Percentiles rank a stretch among this genome's conserved stretches.
These are phyloP conservation scores for Rutidosis leptorrhynchoides DNA, from an alignment of 129 eudicot species.

Conservation along the genomic window DNA sequence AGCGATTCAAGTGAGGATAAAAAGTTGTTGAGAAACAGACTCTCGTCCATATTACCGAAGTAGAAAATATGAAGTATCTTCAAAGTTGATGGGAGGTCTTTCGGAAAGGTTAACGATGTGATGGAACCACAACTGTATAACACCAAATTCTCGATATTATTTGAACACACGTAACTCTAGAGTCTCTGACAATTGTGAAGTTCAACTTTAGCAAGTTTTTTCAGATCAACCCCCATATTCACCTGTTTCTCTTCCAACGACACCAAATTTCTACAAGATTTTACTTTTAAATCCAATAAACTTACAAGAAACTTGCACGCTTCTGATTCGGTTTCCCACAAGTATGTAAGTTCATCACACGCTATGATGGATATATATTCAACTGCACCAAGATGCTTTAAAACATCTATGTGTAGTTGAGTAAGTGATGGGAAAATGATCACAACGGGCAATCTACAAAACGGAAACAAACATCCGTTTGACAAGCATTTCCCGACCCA, in stretches of 20 bases:
- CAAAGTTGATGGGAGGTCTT: conserved; percentile 5
- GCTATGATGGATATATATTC: conserved; percentile 7
- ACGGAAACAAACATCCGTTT: too few species aligned
- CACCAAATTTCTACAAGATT: conserved; percentile 12
- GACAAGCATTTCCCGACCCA: too few species aligned
- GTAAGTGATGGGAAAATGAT: too few species aligned
- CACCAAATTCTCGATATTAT: conserved; percentile 12
- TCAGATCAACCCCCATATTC: background rate
- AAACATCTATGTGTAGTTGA: conserved; percentile 13
- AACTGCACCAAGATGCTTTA: conserved; percentile 10
- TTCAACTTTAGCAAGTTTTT: conserved; percentile 7
- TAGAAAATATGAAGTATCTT: background rate
- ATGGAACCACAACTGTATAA: background rate
- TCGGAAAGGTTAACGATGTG: conserved; percentile 14
- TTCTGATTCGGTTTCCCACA: conserved; percentile 24
- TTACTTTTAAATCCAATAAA: conserved; percentile 14
- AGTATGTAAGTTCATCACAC: conserved; percentile 21
- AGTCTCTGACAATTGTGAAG: background rate
- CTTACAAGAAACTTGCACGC: conserved; percentile 21
- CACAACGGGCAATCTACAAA: too few species aligned
- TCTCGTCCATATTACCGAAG: conserved; percentile 14
- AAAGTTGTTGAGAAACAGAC: conserved; percentile 17
- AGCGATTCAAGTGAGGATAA: conserved; percentile 25
- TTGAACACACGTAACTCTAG: conserved; percentile 25
- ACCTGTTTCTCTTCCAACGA: conserved; percentile 21